Base-by-base conservation (phyloP, 768 basidiomycete genomes). In the Daedaleopsis sinensis region DNA sequence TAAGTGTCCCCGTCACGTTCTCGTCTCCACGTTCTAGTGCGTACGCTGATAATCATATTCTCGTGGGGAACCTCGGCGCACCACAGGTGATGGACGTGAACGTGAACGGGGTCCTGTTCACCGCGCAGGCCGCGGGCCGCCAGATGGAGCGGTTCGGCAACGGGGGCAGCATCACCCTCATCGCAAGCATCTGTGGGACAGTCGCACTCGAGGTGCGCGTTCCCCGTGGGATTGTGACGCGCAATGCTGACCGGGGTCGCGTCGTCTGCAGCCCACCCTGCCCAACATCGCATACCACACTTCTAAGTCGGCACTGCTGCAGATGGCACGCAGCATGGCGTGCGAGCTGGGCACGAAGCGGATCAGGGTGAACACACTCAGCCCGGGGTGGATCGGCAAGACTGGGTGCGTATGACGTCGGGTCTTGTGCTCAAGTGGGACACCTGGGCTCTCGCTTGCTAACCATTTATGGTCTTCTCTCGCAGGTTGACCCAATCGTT, bases 291-390 rank as follows among this genome's bases (percentile, higher is more conserved):
- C 86, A 10, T 91, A 91, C 73, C 89, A 90, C 72, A 78, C 82
- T 38, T 86, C 85, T 74, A 91, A 91, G 72, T 81, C 85, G 1
- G 89, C 84, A 2, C 86, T 91, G 13, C 73, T 90, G 32, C 90
- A 91, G 73, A 87, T 90, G 86, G 84, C 79, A 1, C 82, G 90
- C 42, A 88, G 85, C 70, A 87, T 91, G 86, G 90, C 89, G 4
- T 90, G 88, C 66, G 90, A 91, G 68, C 80, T 91, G 0, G 90
- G 85, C 0, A 72, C 67, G 19, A 76, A 85, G 70, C 74, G 77
- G 0, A 90, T 91, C 48, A 80, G 90, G 1, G 88, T 90, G 59
- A 91, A 91, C 70, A 78, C 85, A 5, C 76, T 91, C 52, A 91
- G 89, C 8, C 89, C 89, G 0, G 89, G 90, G 2, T 82, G 39